These are phyloP conservation scores for Kodamaea fukazawae DNA, from an alignment of 805 yeast species.

Conservation along the genomic window DNA sequence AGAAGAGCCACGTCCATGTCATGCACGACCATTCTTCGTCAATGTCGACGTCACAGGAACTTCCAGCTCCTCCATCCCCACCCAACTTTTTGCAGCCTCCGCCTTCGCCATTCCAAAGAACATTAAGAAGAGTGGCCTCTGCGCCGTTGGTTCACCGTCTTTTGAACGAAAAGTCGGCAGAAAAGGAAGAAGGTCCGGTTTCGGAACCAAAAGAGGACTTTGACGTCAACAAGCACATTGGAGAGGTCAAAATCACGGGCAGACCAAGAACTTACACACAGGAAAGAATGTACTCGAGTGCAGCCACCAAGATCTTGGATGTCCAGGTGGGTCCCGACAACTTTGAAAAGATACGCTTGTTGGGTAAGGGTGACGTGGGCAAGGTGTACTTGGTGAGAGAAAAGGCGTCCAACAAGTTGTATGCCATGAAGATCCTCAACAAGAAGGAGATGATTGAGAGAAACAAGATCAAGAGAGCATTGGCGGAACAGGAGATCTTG, in stretches of 20 bases:
- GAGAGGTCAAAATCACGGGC: slow-evolving; percentile 36
- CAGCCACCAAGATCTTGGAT: slow-evolving; percentile 68
- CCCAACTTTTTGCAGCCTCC: slow-evolving; percentile 10
- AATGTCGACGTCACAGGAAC: neutral
- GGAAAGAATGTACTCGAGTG: slow-evolving; percentile 65
- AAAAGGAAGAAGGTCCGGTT: slow-evolving; percentile 16
- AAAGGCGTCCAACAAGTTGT: slow-evolving; percentile 66
- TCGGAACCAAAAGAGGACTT: slow-evolving; percentile 31
- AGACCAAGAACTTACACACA: slow-evolving; percentile 41
- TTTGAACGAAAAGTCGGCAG: slow-evolving; percentile 21
- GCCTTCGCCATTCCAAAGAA: slow-evolving; percentile 33
- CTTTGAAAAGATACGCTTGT: slow-evolving; percentile 82
- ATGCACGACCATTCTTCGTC: neutral
- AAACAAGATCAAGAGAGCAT: slow-evolving; percentile 88
- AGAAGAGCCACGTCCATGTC: neutral
- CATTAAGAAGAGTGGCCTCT: slow-evolving; percentile 74
- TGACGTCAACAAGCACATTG: slow-evolving; percentile 42
- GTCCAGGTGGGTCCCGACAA: slow-evolving; percentile 84
- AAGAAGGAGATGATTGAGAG: slow-evolving; percentile 94
- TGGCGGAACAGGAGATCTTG: slow-evolving; percentile 94
- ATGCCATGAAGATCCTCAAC: slow-evolving; percentile 88
- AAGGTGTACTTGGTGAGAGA: slow-evolving; percentile 91
- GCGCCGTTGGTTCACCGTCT: slow-evolving; percentile 62
- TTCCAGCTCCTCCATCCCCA: slow-evolving; percentile 11
- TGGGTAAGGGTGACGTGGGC: slow-evolving; percentile 98